These are phyloP conservation scores for Globisporangium recalcitrans DNA, from an alignment of 352 stramenopile genomes.

Conservation along the genomic window DNA sequence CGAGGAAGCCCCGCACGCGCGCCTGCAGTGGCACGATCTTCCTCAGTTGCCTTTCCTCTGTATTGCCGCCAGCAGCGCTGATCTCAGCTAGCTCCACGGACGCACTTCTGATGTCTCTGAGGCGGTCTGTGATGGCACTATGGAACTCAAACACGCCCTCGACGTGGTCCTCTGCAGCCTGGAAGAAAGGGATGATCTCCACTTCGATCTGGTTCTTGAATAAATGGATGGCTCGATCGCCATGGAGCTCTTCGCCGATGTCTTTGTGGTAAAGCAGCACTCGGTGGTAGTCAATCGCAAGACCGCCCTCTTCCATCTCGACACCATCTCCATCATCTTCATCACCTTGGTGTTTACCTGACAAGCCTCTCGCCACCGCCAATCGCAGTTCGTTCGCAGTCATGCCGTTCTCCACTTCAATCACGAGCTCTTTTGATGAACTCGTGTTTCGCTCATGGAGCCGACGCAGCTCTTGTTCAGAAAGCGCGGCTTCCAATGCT, in stretches of 20 bases:
- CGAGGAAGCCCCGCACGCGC: slow-evolving; percentile 39
- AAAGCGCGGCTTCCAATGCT: slow-evolving; percentile 29
- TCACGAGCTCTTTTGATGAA: slow-evolving; percentile 17
- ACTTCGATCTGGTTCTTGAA: slow-evolving; percentile 30
- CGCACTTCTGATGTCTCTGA: slow-evolving; percentile 29
- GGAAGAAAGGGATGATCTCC: slow-evolving; percentile 33
- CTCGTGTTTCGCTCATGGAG: slow-evolving; percentile 10
- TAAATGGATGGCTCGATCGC: slow-evolving; percentile 21
- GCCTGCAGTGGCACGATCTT: slow-evolving; percentile 39
- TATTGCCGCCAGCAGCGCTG: not conserved
- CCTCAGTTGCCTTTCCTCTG: slow-evolving; percentile 2
- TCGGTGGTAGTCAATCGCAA: slow-evolving; percentile 31
- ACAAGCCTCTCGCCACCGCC: slow-evolving; percentile 37
- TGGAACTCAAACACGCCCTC: slow-evolving; percentile 33
- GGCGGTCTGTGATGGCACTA: slow-evolving; percentile 19
- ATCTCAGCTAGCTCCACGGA: slow-evolving; percentile 12
- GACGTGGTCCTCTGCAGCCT: slow-evolving; percentile 27
- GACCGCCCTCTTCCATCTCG: not conserved
- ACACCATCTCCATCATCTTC: not conserved
- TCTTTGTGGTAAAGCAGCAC: slow-evolving; percentile 28
- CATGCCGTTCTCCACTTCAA: slow-evolving; percentile 43
- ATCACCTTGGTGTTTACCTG: not conserved
- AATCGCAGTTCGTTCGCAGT: slow-evolving; percentile 56
- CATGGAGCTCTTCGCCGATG: slow-evolving; percentile 24
- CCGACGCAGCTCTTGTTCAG: slow-evolving; percentile 22